phyloP scores from a whole-genome alignment of 495 filamentous ascomycete species.

The Penicillium macrosclerotiorum region DNA sequence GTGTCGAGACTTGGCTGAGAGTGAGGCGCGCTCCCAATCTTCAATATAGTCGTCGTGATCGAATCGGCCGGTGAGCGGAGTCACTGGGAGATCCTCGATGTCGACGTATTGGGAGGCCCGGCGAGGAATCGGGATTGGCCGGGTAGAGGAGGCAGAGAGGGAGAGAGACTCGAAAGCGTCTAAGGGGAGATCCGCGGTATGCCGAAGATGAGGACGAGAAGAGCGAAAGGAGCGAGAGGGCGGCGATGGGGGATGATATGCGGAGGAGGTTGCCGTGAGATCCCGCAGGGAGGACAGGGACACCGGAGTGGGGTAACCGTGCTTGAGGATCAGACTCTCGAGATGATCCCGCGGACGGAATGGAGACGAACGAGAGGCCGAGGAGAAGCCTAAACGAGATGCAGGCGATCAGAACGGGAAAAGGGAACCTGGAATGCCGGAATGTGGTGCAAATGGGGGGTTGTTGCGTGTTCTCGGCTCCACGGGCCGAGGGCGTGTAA shows the following conservation, averaged over 20 bases:
- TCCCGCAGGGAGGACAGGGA: conserved; percentile 76
- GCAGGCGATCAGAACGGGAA: conserved; percentile 53
- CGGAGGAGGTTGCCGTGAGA: conserved; percentile 58
- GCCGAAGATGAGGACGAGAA: conserved; percentile 17
- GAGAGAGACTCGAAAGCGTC: conserved; percentile 29
- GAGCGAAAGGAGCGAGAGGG: conserved; percentile 8
- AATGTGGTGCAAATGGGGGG: conserved; percentile 19
- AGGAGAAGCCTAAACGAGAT: conserved; percentile 59
- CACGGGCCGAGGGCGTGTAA: too few relatives aligned
- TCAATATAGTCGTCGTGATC: conserved; percentile 38
- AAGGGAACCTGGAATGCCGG: conserved; percentile 39
- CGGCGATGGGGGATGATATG: conserved; percentile 55
- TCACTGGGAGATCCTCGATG: conserved; percentile 41
- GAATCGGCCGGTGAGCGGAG: conserved; percentile 45
- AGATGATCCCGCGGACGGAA: conserved; percentile 73
- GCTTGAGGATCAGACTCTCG: conserved; percentile 59
- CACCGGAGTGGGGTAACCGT: conserved; percentile 54
- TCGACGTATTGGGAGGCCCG: conserved; percentile 22
- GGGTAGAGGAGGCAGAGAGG: conserved; percentile 32
- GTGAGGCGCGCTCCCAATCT: conserved; percentile 32
- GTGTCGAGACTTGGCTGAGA: conserved; percentile 22
- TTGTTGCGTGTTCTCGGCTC: too few relatives aligned
- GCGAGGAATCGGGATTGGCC: conserved; percentile 43
- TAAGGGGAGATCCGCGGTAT: conserved; percentile 13
- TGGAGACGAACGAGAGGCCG: conserved; percentile 50